phyloP scores from a whole-genome alignment of 805 yeast genomes.

The Dipodascopsis tothii region DNA sequence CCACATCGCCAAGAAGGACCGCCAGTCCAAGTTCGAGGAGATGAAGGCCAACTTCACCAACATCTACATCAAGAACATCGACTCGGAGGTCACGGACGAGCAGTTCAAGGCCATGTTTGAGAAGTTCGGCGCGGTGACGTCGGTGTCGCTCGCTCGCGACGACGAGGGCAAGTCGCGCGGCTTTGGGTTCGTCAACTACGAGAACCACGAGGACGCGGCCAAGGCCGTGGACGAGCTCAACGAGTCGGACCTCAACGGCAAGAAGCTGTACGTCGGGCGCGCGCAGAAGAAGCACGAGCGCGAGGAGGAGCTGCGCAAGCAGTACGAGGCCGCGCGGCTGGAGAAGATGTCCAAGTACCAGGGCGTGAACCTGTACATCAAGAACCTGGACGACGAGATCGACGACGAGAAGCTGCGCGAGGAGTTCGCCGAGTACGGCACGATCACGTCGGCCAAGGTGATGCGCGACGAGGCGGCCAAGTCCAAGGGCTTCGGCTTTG shows the following conservation, averaged over 20 bases:
- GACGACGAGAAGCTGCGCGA: constrained; percentile 87
- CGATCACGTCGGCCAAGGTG: constrained; percentile 91
- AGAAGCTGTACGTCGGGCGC: constrained; percentile 88
- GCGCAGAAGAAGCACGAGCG: constrained; percentile 99
- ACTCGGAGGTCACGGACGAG: constrained; percentile 47
- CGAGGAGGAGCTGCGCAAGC: constrained; percentile 87
- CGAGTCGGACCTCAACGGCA: constrained; percentile 77
- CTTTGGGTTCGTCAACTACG: constrained; percentile 91
- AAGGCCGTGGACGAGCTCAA: constrained; percentile 88
- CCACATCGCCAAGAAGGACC: constrained; percentile 86
- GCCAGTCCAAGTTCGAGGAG: constrained; percentile 86
- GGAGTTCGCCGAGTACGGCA: constrained; percentile 88
- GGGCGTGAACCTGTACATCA: constrained; percentile 93
- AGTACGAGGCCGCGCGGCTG: constrained; percentile 83
- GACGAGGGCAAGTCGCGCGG: constrained; percentile 86
- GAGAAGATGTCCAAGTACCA: constrained; percentile 91
- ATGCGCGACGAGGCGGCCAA: constrained; percentile 92
- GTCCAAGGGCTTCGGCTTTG: constrained; percentile 98
- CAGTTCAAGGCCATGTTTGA: constrained; percentile 61
- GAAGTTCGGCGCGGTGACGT: constrained; percentile 72
- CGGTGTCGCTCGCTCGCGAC: constrained; percentile 72
- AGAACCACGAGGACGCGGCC: constrained; percentile 76
- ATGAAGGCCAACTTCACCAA: constrained; percentile 90
- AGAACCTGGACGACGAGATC: constrained; percentile 89
- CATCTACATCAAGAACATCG: constrained; percentile 88